A percentile compares a stretch with the other conserved stretches of the same genome.
These are phyloP conservation scores for Metschnikowia lochheadii DNA, from an alignment of 805 yeast species.

Conservation along the genomic window DNA sequence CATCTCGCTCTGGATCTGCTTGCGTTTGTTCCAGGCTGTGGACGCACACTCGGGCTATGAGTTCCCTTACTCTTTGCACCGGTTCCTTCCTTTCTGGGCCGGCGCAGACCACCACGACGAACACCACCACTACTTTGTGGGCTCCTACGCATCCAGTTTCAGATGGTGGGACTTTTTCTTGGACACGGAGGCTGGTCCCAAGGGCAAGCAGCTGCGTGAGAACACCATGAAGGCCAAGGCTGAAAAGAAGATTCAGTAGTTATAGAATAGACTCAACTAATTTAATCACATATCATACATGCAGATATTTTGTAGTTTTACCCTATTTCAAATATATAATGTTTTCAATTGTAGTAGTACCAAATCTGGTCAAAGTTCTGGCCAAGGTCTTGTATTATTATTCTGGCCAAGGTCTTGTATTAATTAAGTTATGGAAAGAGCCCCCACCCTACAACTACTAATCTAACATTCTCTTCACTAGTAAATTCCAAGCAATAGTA, in stretches of 20 bases:
- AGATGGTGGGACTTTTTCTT: conserved; percentile 92
- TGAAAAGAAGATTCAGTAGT: conserved; percentile 31
- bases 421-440: too few relatives aligned
- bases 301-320: too few relatives aligned
- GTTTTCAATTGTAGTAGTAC: too few relatives aligned
- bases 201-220: conserved; percentile 74
- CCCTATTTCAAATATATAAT: too few relatives aligned
- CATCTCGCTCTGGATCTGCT: conserved; percentile 47
- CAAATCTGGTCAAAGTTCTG: too few relatives aligned
- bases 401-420: too few relatives aligned
- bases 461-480: too few relatives aligned
- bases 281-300: too few relatives aligned
- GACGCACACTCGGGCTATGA: conserved; percentile 62
- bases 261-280: background rate
- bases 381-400: too few relatives aligned
- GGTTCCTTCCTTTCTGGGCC: conserved; percentile 60
- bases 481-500: too few relatives aligned
- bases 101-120: conserved; percentile 62
- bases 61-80: conserved; percentile 57
- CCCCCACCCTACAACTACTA: too few relatives aligned
- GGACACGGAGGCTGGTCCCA: conserved; percentile 87
- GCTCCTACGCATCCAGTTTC: conserved; percentile 91
- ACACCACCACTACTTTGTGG: conserved; percentile 70
- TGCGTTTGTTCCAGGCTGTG: conserved; percentile 55
- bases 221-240: conserved; percentile 54